These are phyloP conservation scores for Avicennia marina DNA, from an alignment of 257 asterid species.

Conservation along the genomic window DNA sequence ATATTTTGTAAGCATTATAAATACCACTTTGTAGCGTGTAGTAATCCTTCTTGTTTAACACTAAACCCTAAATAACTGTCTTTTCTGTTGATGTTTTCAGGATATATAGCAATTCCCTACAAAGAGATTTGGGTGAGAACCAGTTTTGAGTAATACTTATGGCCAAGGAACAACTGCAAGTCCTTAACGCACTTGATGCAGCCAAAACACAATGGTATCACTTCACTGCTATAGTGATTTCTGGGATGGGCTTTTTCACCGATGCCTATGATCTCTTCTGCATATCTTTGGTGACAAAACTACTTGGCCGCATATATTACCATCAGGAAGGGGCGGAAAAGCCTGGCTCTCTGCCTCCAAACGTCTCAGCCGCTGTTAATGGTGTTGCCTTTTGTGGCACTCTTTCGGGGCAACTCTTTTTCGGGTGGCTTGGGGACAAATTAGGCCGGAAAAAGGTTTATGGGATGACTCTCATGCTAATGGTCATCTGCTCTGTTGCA, in stretches of 20 bases:
- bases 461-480: conserved; percentile 54
- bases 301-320: conserved; percentile 56
- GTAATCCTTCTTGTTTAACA: neutral
- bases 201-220: conserved; percentile 66
- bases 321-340: neutral
- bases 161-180: conserved; percentile 38
- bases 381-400: conserved; percentile 70
- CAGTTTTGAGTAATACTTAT: conserved; percentile 4
- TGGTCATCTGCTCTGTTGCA: conserved; percentile 48
- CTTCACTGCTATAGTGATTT: conserved; percentile 55
- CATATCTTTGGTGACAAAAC: conserved; percentile 35
- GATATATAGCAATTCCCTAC: neutral
- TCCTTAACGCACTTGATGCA: conserved; percentile 52
- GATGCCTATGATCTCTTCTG: conserved; percentile 68
- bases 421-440: conserved; percentile 74
- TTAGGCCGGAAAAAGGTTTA: conserved; percentile 61
- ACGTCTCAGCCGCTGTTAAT: conserved; percentile 41
- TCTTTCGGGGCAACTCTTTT: conserved; percentile 56
- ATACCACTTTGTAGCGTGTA: no score
- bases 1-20: neutral
- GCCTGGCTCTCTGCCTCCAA: conserved; percentile 48
- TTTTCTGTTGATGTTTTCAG: neutral
- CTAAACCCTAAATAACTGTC: neutral
- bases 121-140: neutral
- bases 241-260: conserved; percentile 68